phyloP scores from a whole-genome alignment of 148 eudicot species.

The Cornus suecica region DNA sequence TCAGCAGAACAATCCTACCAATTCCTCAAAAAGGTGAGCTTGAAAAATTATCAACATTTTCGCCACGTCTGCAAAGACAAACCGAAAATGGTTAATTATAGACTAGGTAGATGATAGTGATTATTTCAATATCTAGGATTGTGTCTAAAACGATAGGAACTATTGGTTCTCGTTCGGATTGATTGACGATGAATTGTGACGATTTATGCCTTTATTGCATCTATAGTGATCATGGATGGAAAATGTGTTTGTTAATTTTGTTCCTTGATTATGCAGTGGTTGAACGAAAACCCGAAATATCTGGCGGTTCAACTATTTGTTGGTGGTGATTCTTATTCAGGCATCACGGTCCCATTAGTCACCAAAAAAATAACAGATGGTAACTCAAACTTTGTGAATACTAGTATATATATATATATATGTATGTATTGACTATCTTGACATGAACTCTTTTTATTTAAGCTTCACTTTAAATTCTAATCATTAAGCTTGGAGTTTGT shows the following conservation, averaged over 20 bases:
- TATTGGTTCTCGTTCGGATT: no score
- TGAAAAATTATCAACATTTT: no score
- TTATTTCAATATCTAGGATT: no score
- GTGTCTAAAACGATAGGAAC: no score
- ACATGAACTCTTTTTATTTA: neutral
- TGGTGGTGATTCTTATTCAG: slow-evolving; percentile 36
- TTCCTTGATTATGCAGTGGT: slow-evolving; percentile 26
- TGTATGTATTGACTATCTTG: neutral
- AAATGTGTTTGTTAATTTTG: neutral
- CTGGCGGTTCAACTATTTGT: slow-evolving; percentile 18
- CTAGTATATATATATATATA: no score
- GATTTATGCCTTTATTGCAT: no score
- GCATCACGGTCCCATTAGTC: slow-evolving; percentile 22
- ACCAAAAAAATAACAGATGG: slow-evolving; percentile 20
- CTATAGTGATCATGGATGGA: no score
- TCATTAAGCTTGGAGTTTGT: neutral
- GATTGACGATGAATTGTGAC: no score
- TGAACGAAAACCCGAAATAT: slow-evolving; percentile 26
- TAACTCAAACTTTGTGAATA: neutral
- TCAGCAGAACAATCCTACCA: slow-evolving; percentile 23
- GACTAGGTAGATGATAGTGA: no score
- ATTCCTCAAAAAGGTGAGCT: slow-evolving; percentile 25
- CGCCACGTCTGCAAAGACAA: no score
- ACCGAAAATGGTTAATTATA: no score
- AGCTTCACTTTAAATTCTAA: neutral